Evolutionary conservation across 1,284 basidiomycete species (phyloP).

Genomic region (Schizophyllum amplum): DNA sequence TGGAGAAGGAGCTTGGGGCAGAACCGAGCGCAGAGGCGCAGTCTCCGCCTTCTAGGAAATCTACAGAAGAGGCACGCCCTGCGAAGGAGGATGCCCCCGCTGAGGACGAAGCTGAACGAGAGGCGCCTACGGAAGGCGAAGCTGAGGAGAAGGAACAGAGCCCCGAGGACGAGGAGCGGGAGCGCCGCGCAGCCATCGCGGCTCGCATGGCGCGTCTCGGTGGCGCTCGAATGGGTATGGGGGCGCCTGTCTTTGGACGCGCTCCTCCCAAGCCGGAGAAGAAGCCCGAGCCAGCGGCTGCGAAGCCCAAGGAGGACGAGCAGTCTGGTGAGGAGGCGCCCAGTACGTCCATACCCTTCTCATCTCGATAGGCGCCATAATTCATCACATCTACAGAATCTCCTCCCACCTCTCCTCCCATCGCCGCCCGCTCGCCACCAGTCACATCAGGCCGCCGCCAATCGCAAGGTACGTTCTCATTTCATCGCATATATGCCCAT

Average conservation of each 20-base stretch:
- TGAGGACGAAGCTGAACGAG: constrained; percentile 18
- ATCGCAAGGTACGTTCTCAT: not conserved
- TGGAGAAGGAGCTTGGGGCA: constrained; percentile 6
- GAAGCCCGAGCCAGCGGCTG: constrained; percentile 25
- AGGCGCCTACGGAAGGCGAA: constrained; percentile 20
- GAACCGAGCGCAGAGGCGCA: constrained; percentile 2
- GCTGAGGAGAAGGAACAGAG: constrained; percentile 32
- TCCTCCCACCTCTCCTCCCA: not conserved
- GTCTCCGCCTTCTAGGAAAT: not conserved
- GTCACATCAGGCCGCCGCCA: not conserved
- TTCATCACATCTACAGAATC: not conserved
- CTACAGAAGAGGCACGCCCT: constrained; percentile 11
- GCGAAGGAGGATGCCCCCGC: constrained; percentile 10
- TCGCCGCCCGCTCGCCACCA: not conserved
- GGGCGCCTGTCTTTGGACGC: constrained; percentile 54
- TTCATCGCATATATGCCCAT: no score
- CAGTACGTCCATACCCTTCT: not conserved
- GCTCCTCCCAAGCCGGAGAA: constrained; percentile 39
- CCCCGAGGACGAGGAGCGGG: constrained; percentile 71
- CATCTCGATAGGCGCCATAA: not conserved
- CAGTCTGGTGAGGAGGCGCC: constrained; percentile 12
- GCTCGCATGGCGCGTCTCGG: constrained; percentile 87
- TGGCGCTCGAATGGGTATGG: constrained; percentile 79
- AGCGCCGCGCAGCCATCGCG: constrained; percentile 74
- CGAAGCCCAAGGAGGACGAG: constrained; percentile 14